These are phyloP conservation scores for Alternaria gaisen DNA, from an alignment of 2,329 filamentous ascomycete genomes.

Conservation along the genomic window DNA sequence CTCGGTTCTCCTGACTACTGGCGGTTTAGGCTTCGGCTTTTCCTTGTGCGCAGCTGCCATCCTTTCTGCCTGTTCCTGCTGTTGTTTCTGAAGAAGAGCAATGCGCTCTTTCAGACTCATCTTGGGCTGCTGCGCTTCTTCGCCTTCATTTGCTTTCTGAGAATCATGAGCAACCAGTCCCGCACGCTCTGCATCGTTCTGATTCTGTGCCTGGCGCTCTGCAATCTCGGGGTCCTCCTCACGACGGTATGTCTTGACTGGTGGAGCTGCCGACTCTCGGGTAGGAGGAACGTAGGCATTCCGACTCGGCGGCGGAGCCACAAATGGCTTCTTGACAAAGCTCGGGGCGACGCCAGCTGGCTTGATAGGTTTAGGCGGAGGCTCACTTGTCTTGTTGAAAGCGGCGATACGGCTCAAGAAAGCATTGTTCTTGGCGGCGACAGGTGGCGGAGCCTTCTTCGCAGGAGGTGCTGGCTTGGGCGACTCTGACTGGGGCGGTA, in stretches of 20 bases:
- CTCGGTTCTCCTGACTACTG: conserved; percentile 70
- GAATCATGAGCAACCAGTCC: conserved; percentile 61
- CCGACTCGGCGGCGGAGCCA: conserved; percentile 91
- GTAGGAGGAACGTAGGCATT: conserved; percentile 86
- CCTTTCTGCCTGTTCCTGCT: conserved; percentile 85
- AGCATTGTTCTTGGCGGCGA: conserved; percentile 81
- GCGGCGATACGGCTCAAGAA: conserved; percentile 97
- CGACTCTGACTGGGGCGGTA: conserved; percentile 44
- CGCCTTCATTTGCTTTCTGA: conserved; percentile 59
- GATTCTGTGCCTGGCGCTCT: conserved; percentile 71
- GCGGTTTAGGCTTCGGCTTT: conserved; percentile 75
- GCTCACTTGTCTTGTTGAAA: conserved; percentile 89
- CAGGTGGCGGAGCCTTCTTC: conserved; percentile 70
- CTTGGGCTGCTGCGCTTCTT: conserved; percentile 83
- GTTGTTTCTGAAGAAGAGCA: conserved; percentile 90
- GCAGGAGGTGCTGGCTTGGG: conserved; percentile 50
- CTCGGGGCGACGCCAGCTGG: conserved; percentile 67
- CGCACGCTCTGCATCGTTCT: conserved; percentile 73
- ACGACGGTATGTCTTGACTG: conserved; percentile 80
- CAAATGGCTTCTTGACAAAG: conserved; percentile 97
- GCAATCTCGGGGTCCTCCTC: conserved; percentile 80
- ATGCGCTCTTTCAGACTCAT: conserved; percentile 95
- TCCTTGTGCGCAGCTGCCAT: conserved; percentile 85
- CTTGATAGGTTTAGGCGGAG: conserved; percentile 90
- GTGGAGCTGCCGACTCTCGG: conserved; percentile 72